Base-by-base conservation (phyloP, 1,284 basidiomycete species). In the Ganoderma sinense region DNA sequence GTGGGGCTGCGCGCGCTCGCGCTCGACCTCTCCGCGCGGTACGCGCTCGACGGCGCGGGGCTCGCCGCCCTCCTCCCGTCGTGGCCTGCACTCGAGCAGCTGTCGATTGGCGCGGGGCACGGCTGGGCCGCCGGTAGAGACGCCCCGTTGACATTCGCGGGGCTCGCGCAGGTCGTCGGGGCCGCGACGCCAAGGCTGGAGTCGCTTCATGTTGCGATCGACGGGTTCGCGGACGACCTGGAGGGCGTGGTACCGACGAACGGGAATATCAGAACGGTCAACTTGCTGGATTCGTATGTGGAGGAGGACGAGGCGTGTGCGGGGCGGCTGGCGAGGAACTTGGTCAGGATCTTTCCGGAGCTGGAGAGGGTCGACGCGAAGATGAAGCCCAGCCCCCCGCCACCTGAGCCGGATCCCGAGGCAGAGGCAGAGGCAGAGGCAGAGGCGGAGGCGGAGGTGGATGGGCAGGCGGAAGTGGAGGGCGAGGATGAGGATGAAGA, bases 201-300 rank as follows among this genome's bases (percentile, higher is more conserved):
- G n/a, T 29, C 45, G 23, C 55, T 72, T 18, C 40, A 39, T 20
- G n/a, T 69, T 31, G 56, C 71, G 5, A 67, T 72, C 23, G 61
- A 72, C 45, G 63, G 60, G 2, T 41, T 64, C 8, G 40, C 29
- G 4, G 41, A 48, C 14, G 55, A 59, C 48, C n/a, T 63, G 8
- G 23, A 23, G 23, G 43, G n/a, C 1, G 45, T n/a, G 8, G 23
- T 48, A 20, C 26, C 20, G 31, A 26, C 63, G n/a, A 67, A 68
- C 16, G 41, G 29, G 53, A 41, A 62, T 11, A 11, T 69, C 11
- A 31, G 26, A n/a, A 39, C 62, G n/a, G 36, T 69, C 23, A 40
- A 72, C 48, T 63, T 72, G 33, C 10, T 36, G n/a, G 68, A 69
- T 16, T 68, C 71, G 55, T 56, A 45, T 56, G 68, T 69, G 18